phyloP scores from a whole-genome alignment of 2,329 filamentous ascomycete species.

The Hymenoscyphus infarciens region DNA sequence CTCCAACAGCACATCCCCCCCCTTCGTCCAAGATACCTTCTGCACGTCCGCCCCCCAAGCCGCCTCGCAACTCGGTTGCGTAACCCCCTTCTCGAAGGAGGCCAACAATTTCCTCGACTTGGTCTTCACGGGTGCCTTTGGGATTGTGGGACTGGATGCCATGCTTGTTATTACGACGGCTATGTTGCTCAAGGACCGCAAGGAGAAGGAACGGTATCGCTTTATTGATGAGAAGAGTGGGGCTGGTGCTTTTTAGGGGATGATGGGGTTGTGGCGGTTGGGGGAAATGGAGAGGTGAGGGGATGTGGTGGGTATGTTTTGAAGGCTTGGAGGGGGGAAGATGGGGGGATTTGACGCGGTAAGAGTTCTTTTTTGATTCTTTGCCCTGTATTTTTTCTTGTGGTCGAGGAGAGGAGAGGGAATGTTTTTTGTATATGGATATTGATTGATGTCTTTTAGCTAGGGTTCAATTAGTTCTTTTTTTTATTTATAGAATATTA shows the following conservation, averaged over 20 bases:
- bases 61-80: conserved; percentile 66
- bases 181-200: conserved; percentile 76
- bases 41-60: conserved; percentile 70
- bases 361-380: background rate
- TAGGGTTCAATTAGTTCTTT: no score
- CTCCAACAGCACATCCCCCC: conserved; percentile 65
- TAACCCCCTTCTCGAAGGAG: conserved; percentile 62
- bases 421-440: no score
- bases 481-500: no score
- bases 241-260: conserved; percentile 46
- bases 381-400: no score
- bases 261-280: background rate
- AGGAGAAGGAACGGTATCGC: conserved; percentile 73
- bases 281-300: background rate
- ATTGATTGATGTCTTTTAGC: no score
- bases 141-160: conserved; percentile 69
- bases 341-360: background rate
- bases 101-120: conserved; percentile 69
- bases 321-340: background rate
- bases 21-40: conserved; percentile 64
- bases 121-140: conserved; percentile 77
- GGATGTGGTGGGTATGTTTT: background rate
- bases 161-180: conserved; percentile 67
- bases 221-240: conserved; percentile 78
- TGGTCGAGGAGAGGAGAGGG: no score